phyloP scores from a whole-genome alignment of 768 basidiomycete genomes.

The Lentinus tigrinus region DNA sequence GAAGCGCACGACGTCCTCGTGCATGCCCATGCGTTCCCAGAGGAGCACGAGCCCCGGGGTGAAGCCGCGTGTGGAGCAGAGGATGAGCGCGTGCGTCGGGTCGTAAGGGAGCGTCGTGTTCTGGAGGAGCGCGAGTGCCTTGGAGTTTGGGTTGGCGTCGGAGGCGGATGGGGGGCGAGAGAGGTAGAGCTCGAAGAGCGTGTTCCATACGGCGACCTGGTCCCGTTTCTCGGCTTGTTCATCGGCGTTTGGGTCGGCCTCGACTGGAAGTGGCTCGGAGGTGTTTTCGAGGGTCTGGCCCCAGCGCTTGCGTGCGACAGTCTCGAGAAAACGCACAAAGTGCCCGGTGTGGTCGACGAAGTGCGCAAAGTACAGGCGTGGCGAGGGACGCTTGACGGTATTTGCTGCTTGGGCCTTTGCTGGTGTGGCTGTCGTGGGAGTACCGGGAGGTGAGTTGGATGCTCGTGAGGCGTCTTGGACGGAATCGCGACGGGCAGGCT shows the following conservation, averaged over 20 bases:
- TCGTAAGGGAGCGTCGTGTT: constrained; percentile 74
- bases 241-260: constrained; percentile 30
- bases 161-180: constrained; percentile 43
- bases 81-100: constrained; percentile 87
- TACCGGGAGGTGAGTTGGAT: constrained; percentile 28
- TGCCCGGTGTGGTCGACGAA: constrained; percentile 86
- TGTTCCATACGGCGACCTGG: constrained; percentile 92
- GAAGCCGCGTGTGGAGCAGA: constrained; percentile 84
- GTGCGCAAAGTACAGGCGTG: constrained; percentile 87
- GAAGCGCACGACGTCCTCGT: constrained; percentile 90
- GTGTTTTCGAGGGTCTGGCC: constrained; percentile 59
- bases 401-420: constrained; percentile 24
- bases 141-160: constrained; percentile 45
- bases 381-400: constrained; percentile 64
- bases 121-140: constrained; percentile 71
- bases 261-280: constrained; percentile 14
- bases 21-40: constrained; percentile 95
- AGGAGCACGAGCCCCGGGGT: constrained; percentile 83
- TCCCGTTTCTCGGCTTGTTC: constrained; percentile 59
- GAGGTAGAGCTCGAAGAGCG: constrained; percentile 90
- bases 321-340: constrained; percentile 87
- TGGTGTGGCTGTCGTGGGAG: constrained; percentile 19
- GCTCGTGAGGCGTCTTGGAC: constrained; percentile 29
- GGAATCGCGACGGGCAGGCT: constrained; percentile 31
- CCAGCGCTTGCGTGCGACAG: constrained; percentile 79